Conservation (phyloP, 257 asterid species). For the Prunella vulgaris region DNA sequence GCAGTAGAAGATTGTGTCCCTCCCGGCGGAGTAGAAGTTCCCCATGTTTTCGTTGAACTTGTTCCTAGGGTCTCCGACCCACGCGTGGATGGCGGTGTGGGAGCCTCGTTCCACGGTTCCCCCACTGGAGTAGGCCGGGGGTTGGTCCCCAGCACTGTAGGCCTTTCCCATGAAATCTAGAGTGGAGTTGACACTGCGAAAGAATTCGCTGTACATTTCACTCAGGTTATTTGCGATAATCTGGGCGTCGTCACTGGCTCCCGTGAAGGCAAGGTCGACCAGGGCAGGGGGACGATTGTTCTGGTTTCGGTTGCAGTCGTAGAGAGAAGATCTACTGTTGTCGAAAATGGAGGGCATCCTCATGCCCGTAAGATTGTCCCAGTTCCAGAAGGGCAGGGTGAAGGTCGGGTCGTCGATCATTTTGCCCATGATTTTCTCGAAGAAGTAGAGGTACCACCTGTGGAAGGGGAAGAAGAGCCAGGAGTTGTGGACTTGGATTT, state of each 20-base stretch:
- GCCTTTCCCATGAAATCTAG: slow-evolving; percentile 41
- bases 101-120: slow-evolving; percentile 51
- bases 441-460: slow-evolving; percentile 44
- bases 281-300: neutral
- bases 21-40: slow-evolving; percentile 55
- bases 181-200: slow-evolving; percentile 31
- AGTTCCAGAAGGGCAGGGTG: slow-evolving; percentile 14
- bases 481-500: slow-evolving; percentile 22
- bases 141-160: slow-evolving; percentile 24
- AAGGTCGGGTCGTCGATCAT: slow-evolving; percentile 35
- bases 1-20: slow-evolving; percentile 49
- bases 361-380: slow-evolving; percentile 18
- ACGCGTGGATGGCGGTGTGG: slow-evolving; percentile 39
- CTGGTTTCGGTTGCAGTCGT: neutral
- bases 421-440: slow-evolving; percentile 34
- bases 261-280: slow-evolving; percentile 32
- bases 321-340: neutral
- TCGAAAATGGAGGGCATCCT: neutral
- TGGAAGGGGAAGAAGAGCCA: slow-evolving; percentile 54
- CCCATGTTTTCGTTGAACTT: slow-evolving; percentile 49
- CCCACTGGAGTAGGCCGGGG: slow-evolving; percentile 24
- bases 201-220: slow-evolving; percentile 35
- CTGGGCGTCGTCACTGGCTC: slow-evolving; percentile 17
- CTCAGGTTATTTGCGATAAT: slow-evolving; percentile 29
- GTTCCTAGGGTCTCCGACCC: slow-evolving; percentile 39